Evolutionary conservation across 2,329 filamentous ascomycete genomes (phyloP), one percentile per base, ranked within the genome.

Genomic region (Lasiodiplodia citricola): DNA sequence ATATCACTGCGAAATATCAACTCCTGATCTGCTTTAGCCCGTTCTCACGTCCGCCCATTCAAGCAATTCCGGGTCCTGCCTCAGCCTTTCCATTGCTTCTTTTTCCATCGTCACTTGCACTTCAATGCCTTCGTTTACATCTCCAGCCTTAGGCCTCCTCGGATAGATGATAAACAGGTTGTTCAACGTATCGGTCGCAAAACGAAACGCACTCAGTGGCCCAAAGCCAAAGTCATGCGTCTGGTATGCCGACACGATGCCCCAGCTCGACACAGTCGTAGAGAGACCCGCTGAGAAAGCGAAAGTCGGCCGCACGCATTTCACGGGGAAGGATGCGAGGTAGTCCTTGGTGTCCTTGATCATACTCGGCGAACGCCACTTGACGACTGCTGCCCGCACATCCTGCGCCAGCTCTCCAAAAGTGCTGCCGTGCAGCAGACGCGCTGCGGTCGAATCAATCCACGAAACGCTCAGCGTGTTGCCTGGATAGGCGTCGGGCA

Each of bases 161-260:
- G 73, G 73, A 50, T 69, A 69, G 3, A 72, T 57, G 31, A 73
- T 72, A 7, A 74, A 60, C 58, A 52, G 70, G 3, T 70, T 70
- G 31, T 73, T 71, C 21, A 71, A 70, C 35, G 65, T 52, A 28
- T 70, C 70, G 28, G 69, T 58, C 5, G 73, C 72, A 68, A 68
- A 73, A 4, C 73, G 67, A 37, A 63, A 8, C 31, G 70, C 70
- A 58, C 51, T 60, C 18, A 72, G 74, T 37, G 64, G 10, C 3
- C 76, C 76, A 52, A 78, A 78, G 2, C 76, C 76, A 68, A 78
- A 78, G 66, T 78, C 74, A 68, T 77, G 74, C 51, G 68, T 68
- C 57, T 70, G 62, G 50, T 76, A 75, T 4, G 72, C 57, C 23
- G 65, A 71, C 71, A 75, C 73, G 6, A 35, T 63, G 58, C 73